Evolutionary conservation across 805 yeast species (phyloP), one percentile per base, ranked within the genome.

Genomic region (Yarrowia sp.): DNA sequence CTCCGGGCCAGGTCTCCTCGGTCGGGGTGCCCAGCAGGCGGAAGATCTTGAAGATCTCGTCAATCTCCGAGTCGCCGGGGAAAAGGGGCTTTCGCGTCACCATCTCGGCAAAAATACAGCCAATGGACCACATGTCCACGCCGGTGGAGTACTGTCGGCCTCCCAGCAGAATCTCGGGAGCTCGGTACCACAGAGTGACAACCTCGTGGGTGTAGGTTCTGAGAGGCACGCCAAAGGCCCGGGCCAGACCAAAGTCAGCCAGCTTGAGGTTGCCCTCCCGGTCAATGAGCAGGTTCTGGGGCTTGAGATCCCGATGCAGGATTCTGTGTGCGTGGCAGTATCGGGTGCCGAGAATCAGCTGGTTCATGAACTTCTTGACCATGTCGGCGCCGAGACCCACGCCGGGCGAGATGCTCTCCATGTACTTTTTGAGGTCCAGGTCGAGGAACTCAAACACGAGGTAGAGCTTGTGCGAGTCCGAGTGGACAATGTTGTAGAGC

Each of bases 41-140:
- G 76, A 94, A 94, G 63, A 94, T 94, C 74, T 94, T 82, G 78
- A 92, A 92, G 67, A 94, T 88, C 76, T 94, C 97, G 73, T 94
- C 99, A 71, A 94, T 96, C 73, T 94, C 99, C 10, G 97, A 90
- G 73, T 94, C 97, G 6, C 99, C 99, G 0, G 98, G 96, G 76
- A 94, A 93, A 60, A 94, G 74, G 8, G 99, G 97, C 73, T 90
- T 90, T 62, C 99, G 85, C 69, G 91, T 90, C 63, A 92, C 90
- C 98, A 94, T 92, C 73, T 94, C 99, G 6, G 97, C 99, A 73
- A 94, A 88, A 51, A 94, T 94, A 72, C 97, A 92, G 14, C 99
- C 99, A 65, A 93, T 88, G 10, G 97, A 90, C 99, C 99, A 94
- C 88, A 94, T 91, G 73, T 94, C 99, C 59, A 94, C 97, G 18